A percentile compares a stretch with the other conserved stretches of the same genome.
Evolutionary conservation across 208 protist species (phyloP).

Genomic region (Baffinella frigidus): DNA sequence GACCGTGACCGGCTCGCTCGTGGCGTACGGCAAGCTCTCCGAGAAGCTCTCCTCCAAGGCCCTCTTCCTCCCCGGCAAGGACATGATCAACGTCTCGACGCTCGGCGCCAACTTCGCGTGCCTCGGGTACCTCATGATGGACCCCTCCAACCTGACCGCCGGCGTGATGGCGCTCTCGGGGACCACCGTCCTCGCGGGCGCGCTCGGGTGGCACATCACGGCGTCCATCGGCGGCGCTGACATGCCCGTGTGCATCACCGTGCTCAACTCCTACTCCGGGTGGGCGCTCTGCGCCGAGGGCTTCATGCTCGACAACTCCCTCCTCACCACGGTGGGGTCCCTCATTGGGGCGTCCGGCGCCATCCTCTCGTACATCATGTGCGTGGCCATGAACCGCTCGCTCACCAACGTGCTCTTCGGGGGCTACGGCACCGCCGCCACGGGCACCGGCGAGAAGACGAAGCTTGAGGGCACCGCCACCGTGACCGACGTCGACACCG

Average conservation of each 20-base stretch:
- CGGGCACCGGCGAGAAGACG: slow-evolving; percentile 25
- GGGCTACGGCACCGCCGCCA: neutral
- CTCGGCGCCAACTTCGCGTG: neutral
- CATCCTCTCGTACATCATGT: slow-evolving; percentile 90
- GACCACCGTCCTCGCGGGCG: slow-evolving; percentile 63
- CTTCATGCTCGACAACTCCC: slow-evolving; percentile 81
- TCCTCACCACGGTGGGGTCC: slow-evolving; percentile 83
- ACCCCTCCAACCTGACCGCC: neutral
- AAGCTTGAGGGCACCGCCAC: slow-evolving; percentile 3
- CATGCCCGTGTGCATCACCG: slow-evolving; percentile 87
- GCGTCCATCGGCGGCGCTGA: slow-evolving; percentile 84
- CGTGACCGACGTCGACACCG: slow-evolving; percentile 32
- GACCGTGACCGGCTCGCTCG: slow-evolving; percentile 84
- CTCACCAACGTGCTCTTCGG: slow-evolving; percentile 64
- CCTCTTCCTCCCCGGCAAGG: slow-evolving; percentile 70
- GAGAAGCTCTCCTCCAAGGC: slow-evolving; percentile 74
- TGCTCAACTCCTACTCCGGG: slow-evolving; percentile 85
- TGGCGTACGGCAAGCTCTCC: slow-evolving; percentile 83
- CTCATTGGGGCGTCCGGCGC: slow-evolving; percentile 85
- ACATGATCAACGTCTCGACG: slow-evolving; percentile 74
- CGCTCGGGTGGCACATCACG: slow-evolving; percentile 69
- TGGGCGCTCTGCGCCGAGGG: slow-evolving; percentile 68
- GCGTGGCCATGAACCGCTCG: slow-evolving; percentile 69
- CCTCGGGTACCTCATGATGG: slow-evolving; percentile 47
- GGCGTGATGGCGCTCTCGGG: neutral